Conservation (phyloP, 2,329 filamentous ascomycete genomes). For the Epicoccum sorghinum region DNA sequence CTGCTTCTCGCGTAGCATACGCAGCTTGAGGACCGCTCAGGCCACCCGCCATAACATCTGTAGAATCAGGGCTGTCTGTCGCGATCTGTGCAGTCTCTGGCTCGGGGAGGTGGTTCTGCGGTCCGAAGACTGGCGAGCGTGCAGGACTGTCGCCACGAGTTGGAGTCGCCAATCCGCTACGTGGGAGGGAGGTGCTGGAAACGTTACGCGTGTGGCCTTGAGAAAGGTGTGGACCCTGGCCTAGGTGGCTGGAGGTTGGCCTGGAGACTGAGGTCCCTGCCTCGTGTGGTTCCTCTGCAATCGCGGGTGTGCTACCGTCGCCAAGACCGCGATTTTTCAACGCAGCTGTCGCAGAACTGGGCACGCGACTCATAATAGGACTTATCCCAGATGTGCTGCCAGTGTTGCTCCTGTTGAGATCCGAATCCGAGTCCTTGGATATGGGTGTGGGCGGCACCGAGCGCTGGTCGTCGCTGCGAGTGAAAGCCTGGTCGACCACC, state of each 20-base stretch:
- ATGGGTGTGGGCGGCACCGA: constrained; percentile 59
- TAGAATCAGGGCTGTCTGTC: constrained; percentile 44
- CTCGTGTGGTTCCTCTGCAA: constrained; percentile 59
- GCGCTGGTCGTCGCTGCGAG: constrained; percentile 61
- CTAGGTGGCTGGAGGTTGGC: constrained; percentile 39
- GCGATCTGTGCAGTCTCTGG: constrained; percentile 57
- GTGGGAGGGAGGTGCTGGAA: constrained; percentile 48
- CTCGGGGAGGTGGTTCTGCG: constrained; percentile 51
- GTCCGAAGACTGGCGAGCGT: constrained; percentile 61
- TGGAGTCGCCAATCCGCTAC: constrained; percentile 64
- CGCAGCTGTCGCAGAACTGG: constrained; percentile 51
- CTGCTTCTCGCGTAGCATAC: constrained; percentile 45
- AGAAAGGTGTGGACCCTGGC: constrained; percentile 26
- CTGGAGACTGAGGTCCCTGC: constrained; percentile 44
- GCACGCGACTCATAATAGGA: constrained; percentile 67
- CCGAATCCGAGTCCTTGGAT: constrained; percentile 51
- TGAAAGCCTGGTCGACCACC: constrained; percentile 70
- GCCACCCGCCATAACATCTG: constrained; percentile 34
- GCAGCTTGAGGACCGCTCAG: constrained; percentile 29
- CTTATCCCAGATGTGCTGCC: constrained; percentile 68
- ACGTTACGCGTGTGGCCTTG: constrained; percentile 49
- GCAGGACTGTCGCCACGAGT: constrained; percentile 66
- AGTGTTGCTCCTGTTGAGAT: constrained; percentile 65
- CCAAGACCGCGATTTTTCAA: constrained; percentile 47
- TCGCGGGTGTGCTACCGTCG: constrained; percentile 57